Evolutionary conservation across 306 rosid species (phyloP).

Genomic region (Boehmeria nivea): DNA sequence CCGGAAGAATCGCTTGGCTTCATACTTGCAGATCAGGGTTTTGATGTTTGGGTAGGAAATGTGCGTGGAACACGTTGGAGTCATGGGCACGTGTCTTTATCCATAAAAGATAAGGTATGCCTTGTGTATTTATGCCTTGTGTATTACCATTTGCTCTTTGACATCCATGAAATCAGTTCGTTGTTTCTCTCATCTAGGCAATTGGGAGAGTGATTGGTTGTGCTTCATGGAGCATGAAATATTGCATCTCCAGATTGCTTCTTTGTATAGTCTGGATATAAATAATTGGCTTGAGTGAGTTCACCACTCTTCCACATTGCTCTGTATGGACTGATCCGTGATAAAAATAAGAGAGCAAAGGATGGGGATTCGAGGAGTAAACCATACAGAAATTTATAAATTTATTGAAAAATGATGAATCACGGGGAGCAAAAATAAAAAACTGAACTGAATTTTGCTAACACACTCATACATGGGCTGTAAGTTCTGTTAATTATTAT

Average conservation of each 20-base stretch:
- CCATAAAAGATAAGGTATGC: slow-evolving; percentile 49
- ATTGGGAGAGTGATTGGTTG: not conserved
- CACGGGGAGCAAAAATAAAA: too few species aligned
- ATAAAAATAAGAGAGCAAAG: not conserved
- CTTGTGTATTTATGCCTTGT: too few species aligned
- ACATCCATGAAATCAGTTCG: not conserved
- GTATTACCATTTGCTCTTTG: not conserved
- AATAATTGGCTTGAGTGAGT: not conserved
- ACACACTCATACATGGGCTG: too few species aligned
- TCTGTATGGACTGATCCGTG: not conserved
- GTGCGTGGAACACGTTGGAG: slow-evolving; percentile 97
- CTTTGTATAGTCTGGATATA: not conserved
- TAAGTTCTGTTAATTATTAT: too few species aligned
- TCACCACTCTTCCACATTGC: not conserved
- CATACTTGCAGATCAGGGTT: slow-evolving; percentile 89
- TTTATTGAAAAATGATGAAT: too few species aligned
- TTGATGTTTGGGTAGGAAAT: slow-evolving; percentile 95
- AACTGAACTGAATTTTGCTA: too few species aligned
- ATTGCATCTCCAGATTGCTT: too few species aligned
- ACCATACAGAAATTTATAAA: not conserved
- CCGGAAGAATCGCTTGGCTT: slow-evolving; percentile 79
- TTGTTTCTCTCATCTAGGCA: not conserved
- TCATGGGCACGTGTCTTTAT: slow-evolving; percentile 60
- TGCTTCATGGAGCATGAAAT: not conserved
- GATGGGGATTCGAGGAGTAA: slow-evolving; percentile 2